Conservation (phyloP, 1,284 basidiomycete genomes). For the Irpex rosettiformis region DNA sequence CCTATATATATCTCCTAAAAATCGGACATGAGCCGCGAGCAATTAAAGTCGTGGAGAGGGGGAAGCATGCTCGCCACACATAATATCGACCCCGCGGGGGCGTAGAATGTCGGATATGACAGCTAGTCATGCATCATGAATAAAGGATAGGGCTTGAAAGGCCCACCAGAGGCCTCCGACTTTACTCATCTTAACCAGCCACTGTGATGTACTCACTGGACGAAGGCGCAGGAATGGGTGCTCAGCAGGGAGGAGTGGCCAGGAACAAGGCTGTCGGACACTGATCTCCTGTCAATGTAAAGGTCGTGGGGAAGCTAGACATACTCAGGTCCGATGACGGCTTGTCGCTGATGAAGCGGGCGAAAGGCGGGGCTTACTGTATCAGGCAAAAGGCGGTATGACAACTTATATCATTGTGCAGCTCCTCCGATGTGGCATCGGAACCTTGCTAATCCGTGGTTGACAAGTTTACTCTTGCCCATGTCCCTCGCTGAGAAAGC, state of each 20-base stretch:
- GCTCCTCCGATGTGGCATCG: conserved; percentile 7
- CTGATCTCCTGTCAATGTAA: neutral
- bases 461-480: conserved; percentile 1
- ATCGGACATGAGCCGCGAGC: no score
- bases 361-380: conserved; percentile 9
- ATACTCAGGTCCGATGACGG: neutral
- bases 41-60: no score
- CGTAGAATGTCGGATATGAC: no score
- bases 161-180: neutral
- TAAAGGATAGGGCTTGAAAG: no score
- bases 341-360: neutral
- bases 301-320: neutral
- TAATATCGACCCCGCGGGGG: no score
- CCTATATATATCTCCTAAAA: no score
- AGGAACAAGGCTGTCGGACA: neutral
- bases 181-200: neutral
- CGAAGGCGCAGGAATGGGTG: neutral
- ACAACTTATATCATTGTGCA: no score
- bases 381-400: conserved; percentile 8
- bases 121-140: no score
- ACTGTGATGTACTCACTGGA: neutral
- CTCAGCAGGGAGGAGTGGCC: conserved; percentile 2
- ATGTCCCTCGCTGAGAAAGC: neutral
- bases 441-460: conserved; percentile 4
- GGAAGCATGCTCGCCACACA: no score